These are phyloP conservation scores for Psilocybe tampanensis DNA, from an alignment of 768 basidiomycete species.

Conservation along the genomic window DNA sequence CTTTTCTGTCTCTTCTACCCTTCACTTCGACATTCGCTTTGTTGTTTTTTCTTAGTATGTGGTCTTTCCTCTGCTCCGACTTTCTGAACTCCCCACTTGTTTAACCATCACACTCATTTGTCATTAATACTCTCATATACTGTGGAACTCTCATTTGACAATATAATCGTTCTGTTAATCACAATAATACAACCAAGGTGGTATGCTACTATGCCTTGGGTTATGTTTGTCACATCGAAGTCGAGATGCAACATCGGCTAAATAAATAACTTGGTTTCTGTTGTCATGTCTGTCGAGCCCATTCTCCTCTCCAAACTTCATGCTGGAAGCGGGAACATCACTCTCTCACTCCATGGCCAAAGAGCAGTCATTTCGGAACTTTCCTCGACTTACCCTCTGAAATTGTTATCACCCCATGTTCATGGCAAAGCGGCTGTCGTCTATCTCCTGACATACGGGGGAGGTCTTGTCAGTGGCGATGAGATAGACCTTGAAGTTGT, in stretches of 20 bases:
- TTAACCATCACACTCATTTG: slow-evolving; percentile 23
- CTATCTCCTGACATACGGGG: slow-evolving; percentile 88
- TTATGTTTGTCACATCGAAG: too few species aligned
- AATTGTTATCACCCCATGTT: slow-evolving; percentile 77
- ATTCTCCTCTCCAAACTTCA: slow-evolving; percentile 25
- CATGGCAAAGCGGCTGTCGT: slow-evolving; percentile 59
- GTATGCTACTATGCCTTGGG: too few species aligned
- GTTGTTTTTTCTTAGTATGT: slow-evolving; percentile 31
- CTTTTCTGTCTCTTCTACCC: neutral
- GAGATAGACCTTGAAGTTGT: slow-evolving; percentile 61
- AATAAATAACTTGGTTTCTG: neutral
- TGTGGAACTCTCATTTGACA: slow-evolving; percentile 1
- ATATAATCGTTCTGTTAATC: neutral
- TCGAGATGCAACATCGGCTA: too few species aligned
- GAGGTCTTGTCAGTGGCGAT: slow-evolving; percentile 91
- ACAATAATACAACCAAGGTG: too few species aligned
- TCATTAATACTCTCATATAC: slow-evolving; percentile 10
- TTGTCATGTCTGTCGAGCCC: slow-evolving; percentile 6
- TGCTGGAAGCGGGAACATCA: slow-evolving; percentile 61
- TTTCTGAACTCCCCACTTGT: slow-evolving; percentile 18
- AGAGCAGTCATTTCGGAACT: slow-evolving; percentile 72
- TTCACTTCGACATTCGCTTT: slow-evolving; percentile 4
- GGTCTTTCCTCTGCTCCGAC: slow-evolving; percentile 18
- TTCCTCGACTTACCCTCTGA: slow-evolving; percentile 83
- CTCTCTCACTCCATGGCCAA: slow-evolving; percentile 51